phyloP scores from a whole-genome alignment of 116 monocot genomes.

The Thalassia testudinum region DNA sequence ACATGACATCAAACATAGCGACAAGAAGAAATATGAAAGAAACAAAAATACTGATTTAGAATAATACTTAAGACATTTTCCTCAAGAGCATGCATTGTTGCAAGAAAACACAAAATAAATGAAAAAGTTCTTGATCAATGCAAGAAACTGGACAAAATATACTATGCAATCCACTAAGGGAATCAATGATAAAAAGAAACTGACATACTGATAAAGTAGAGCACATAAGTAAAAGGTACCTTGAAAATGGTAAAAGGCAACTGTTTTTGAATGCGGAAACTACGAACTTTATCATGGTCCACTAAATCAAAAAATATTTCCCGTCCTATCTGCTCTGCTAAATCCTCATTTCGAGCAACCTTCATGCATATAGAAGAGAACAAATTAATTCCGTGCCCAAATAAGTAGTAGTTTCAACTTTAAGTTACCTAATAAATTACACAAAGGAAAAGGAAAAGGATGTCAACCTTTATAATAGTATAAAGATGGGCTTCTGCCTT shows the following conservation, averaged over 20 bases:
- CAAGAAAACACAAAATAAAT: too few species aligned
- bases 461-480: slow-evolving; percentile 76
- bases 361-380: slow-evolving; percentile 13
- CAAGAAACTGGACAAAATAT: too few species aligned
- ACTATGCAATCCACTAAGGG: too few species aligned
- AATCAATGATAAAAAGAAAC: too few species aligned
- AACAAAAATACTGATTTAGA: too few species aligned
- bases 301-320: slow-evolving; percentile 97
- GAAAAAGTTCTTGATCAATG: too few species aligned
- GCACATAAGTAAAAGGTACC: slow-evolving; percentile 21
- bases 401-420: background rate
- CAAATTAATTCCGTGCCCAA: too few species aligned
- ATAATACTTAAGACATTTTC: too few species aligned
- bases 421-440: background rate
- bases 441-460: background rate
- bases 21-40: too few species aligned
- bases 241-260: slow-evolving; percentile 70
- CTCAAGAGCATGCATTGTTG: too few species aligned
- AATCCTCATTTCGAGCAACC: slow-evolving; percentile 91
- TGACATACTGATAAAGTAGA: too few species aligned
- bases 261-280: slow-evolving; percentile 96
- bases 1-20: too few species aligned
- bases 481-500: slow-evolving; percentile 98
- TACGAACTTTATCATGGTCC: slow-evolving; percentile 93
- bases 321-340: slow-evolving; percentile 73